Base-by-base conservation (phyloP, 805 yeast genomes). In the Kodamaea jinghongensis region DNA sequence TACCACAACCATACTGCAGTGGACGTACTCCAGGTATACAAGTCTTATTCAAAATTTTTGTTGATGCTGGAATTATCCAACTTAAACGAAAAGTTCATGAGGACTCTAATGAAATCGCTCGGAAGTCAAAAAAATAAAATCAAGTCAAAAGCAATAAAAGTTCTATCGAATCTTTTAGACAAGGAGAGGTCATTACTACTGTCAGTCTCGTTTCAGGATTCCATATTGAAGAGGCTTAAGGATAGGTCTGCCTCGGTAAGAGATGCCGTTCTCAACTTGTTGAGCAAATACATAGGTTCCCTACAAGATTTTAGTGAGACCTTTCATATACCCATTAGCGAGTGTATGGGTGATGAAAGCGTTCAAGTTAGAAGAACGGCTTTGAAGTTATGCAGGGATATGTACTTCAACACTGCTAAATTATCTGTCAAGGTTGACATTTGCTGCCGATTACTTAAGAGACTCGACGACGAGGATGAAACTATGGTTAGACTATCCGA, bases 391-490 rank as follows among this genome's bases (percentile, higher is more conserved):
- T 67, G 78, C 22, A 68, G 61, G 25, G 63, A 56, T 6, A 68
- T 86, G 50, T 82, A 76, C 50, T 48, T 53, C 4, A 51, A 52
- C 6, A 58, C 74, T 0, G 37, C 49, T 0, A 62, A 65, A 17
- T 36, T 38, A 1, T 35, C 51, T 1, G 52, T 68, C 32, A 72
- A 69, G 44, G 59, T 67, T 0, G 64, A 56, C 31, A 70, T 82
- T 2, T 58, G 78, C 2, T 74, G 76, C n/a, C 71, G 67, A 34
- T 59, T 86, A 3, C 52, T 87, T 6, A 60, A 64, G 44, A 64
- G 81, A 42, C 44, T 79, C 1, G 83, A 83, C 39, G 96, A 86
- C 55, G 90, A 83, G 45, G 95, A 88, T 47, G 80, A 76, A 14
- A 11, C 31, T 27, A 43, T 62, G 1, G 42, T 61, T 6, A 77